phyloP scores from a whole-genome alignment of 2,329 filamentous ascomycete genomes.

The Pestalotiopsis sp. region DNA sequence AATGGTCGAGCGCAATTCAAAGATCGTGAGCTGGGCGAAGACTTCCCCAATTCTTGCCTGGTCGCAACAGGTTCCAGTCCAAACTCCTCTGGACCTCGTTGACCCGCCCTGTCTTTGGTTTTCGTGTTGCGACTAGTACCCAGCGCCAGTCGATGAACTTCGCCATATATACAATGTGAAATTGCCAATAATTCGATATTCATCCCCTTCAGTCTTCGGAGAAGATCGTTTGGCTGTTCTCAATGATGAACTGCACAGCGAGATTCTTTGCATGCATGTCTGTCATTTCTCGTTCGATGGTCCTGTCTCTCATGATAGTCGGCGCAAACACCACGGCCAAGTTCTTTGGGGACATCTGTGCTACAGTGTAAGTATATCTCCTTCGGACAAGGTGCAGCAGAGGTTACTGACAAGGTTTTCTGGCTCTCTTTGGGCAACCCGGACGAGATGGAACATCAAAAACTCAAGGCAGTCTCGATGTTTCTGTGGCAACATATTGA shows the following conservation, averaged over 20 bases:
- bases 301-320: slow-evolving; percentile 92
- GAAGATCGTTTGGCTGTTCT: slow-evolving; percentile 86
- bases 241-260: slow-evolving; percentile 89
- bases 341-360: slow-evolving; percentile 92
- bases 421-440: slow-evolving; percentile 79
- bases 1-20: slow-evolving; percentile 26
- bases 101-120: not conserved
- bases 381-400: not conserved
- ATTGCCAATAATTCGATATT: not conserved
- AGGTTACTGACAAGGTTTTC: slow-evolving; percentile 75
- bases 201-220: slow-evolving; percentile 38
- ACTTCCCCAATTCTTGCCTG: not conserved
- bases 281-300: slow-evolving; percentile 90
- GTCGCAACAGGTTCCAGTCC: not conserved
- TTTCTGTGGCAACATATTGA: slow-evolving; percentile 77
- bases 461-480: slow-evolving; percentile 93
- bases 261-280: slow-evolving; percentile 94
- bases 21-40: slow-evolving; percentile 2
- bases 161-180: slow-evolving; percentile 28
- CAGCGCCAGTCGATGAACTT: not conserved
- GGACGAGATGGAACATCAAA: slow-evolving; percentile 87
- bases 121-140: not conserved
- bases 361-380: slow-evolving; percentile 24
- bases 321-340: slow-evolving; percentile 96
- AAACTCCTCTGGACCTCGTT: not conserved